A percentile compares a stretch with the other conserved stretches of the same genome.
phyloP scores from a whole-genome alignment of 371 early-diverging fungal genomes.

The Gilbertella persicaria region DNA sequence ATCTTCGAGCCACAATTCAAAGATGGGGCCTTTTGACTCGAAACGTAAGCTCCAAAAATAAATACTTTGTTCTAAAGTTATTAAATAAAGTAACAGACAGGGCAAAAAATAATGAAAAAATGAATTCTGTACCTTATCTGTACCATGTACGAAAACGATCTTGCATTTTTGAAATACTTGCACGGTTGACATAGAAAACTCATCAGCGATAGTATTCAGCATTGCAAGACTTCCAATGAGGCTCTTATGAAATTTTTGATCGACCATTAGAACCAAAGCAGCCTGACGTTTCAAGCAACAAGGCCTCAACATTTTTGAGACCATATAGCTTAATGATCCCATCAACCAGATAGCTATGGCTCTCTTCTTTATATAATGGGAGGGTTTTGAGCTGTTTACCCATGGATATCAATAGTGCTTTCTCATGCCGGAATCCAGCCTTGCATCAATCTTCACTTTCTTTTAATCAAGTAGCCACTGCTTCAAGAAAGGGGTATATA shows the following conservation, averaged over 20 bases:
- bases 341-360: constrained; percentile 15
- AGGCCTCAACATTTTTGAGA: constrained; percentile 1
- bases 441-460: constrained; percentile 8
- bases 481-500: constrained; percentile 16
- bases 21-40: constrained; percentile 12
- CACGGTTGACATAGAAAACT: constrained; percentile 7
- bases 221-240: constrained; percentile 15
- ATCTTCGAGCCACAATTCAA: constrained; percentile 21
- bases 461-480: constrained; percentile 11
- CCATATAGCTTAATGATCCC: constrained; percentile 4
- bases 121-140: constrained; percentile 14
- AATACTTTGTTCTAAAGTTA: constrained; percentile 10
- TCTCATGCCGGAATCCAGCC: constrained; percentile 9
- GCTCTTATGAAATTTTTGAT: constrained; percentile 16
- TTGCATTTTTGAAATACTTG: constrained; percentile 4
- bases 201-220: constrained; percentile 19
- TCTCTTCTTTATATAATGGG: constrained; percentile 19
- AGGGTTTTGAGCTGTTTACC: constrained; percentile 9
- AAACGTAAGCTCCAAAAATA: constrained; percentile 19
- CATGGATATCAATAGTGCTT: constrained; percentile 6
- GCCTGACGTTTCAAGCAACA: constrained; percentile 16
- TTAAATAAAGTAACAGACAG: constrained; percentile 12
- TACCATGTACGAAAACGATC: constrained; percentile 13
- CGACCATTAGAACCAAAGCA: constrained; percentile 6
- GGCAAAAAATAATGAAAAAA: constrained; percentile 7